phyloP scores from a whole-genome alignment of 768 basidiomycete species.

The Mycena olivaceomarginata region DNA sequence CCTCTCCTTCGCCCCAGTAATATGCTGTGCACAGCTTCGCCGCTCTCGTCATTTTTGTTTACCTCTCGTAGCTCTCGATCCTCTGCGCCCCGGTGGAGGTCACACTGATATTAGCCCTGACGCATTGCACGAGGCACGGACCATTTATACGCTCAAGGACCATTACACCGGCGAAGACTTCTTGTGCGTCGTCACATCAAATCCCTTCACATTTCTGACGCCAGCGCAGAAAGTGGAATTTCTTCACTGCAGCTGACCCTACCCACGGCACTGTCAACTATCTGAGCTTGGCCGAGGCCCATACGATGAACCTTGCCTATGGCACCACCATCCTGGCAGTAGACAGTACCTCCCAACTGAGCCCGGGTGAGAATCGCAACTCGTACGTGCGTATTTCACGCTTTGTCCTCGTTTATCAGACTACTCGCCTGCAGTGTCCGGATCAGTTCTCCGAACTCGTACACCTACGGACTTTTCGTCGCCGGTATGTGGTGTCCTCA shows the following conservation, averaged over 20 bases:
- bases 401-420: conserved; percentile 26
- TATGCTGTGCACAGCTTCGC: conserved; percentile 41
- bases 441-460: conserved; percentile 78
- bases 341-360: conserved; percentile 71
- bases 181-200: too few species aligned
- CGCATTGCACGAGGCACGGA: conserved; percentile 28
- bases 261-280: too few species aligned
- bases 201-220: too few species aligned
- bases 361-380: conserved; percentile 72
- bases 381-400: conserved; percentile 65
- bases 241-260: too few species aligned
- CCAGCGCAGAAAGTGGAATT: too few species aligned
- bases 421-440: conserved; percentile 76
- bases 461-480: conserved; percentile 83
- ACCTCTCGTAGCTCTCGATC: conserved; percentile 34
- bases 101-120: conserved; percentile 15
- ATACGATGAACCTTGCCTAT: conserved; percentile 73
- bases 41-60: conserved; percentile 33
- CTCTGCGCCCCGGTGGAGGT: conserved; percentile 23
- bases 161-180: conserved; percentile 69
- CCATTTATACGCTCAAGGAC: conserved; percentile 42
- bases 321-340: conserved; percentile 78
- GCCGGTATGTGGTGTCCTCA: conserved; percentile 69
- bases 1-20: neutral
- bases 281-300: too few species aligned